phyloP scores from a whole-genome alignment of 768 basidiomycete genomes.

The Auricularia sp. region DNA sequence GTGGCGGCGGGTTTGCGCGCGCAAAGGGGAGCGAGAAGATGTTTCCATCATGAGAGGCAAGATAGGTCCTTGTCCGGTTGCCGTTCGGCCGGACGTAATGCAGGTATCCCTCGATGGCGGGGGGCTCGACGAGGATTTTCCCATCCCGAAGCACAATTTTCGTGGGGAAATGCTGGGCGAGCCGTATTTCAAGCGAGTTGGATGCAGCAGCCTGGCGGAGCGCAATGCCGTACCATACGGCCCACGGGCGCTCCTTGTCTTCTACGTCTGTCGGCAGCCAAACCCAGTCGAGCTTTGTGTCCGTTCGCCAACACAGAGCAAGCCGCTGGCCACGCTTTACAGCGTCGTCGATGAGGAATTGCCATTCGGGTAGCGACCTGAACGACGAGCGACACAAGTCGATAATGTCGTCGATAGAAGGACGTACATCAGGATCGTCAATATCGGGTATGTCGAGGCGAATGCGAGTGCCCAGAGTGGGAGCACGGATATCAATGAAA shows the following conservation, averaged over 20 bases:
- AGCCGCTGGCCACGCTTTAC: slow-evolving; percentile 47
- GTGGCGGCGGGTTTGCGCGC: slow-evolving; percentile 56
- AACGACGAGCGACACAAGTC: slow-evolving; percentile 51
- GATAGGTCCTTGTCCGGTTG: slow-evolving; percentile 50
- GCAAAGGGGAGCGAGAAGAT: slow-evolving; percentile 49
- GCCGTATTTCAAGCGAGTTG: slow-evolving; percentile 62
- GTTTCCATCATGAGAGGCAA: slow-evolving; percentile 62
- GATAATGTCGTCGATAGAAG: slow-evolving; percentile 47
- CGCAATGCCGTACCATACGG: slow-evolving; percentile 65
- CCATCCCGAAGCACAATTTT: slow-evolving; percentile 31
- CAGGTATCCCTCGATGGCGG: slow-evolving; percentile 78
- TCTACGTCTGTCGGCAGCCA: slow-evolving; percentile 60
- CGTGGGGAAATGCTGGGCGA: slow-evolving; percentile 58
- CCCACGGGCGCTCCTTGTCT: slow-evolving; percentile 56
- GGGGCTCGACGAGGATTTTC: slow-evolving; percentile 57
- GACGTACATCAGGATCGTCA: slow-evolving; percentile 28
- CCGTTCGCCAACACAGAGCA: slow-evolving; percentile 70
- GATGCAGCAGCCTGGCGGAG: slow-evolving; percentile 42
- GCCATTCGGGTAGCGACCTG: slow-evolving; percentile 48
- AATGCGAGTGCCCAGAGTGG: slow-evolving; percentile 55
- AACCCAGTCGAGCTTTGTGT: slow-evolving; percentile 77
- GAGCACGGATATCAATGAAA: slow-evolving; percentile 60
- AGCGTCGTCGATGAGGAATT: slow-evolving; percentile 45
- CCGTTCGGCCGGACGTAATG: slow-evolving; percentile 52
- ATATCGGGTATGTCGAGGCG: slow-evolving; percentile 56